Evolutionary conservation across 306 rosid genomes (phyloP), one percentile per base, ranked within the genome.

Genomic region (Mimosa bimucronata): DNA sequence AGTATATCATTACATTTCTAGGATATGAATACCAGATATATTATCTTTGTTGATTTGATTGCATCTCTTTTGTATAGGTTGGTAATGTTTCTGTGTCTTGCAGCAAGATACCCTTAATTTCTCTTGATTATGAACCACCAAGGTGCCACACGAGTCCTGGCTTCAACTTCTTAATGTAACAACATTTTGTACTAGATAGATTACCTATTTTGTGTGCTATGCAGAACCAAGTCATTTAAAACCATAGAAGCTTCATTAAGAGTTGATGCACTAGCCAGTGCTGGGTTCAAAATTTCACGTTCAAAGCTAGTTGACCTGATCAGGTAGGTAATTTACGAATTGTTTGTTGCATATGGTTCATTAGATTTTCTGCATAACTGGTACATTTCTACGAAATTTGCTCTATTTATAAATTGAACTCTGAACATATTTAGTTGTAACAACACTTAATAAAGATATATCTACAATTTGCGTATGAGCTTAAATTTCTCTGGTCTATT

Each of bases 191-290:
- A 42, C 31, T 65, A 71, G 34, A 64, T 65, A 71, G 34, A 64
- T 50, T 70, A 28, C 29, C 38, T 30, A 19, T 41, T 68, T 58
- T 67, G 7, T 60, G 75, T 69, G 60, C 31, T 13, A 77, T 86
- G 87, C 94, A 94, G 98, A 74, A 92, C 95, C 31, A 89, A 83
- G 82, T 75, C 97, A 14, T 92, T 91, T 75, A 94, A 88, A 88
- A 76, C 95, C 26, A 29, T 91, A 80, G 98, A 94, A 87, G 89
- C 93, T 21, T 94, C 98, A 19, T 78, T 88, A 77, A 86, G 98
- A 79, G 89, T 94, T 50, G 98, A 94, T 84, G 97, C 98, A 40
- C n/a, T 94, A 26, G 98, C 97, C 31, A 94, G 98, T 82, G 98
- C 98, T 3, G 98, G 98, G 74, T 94, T 88, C 81, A 94, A 91